These are phyloP conservation scores for Alternaria dauci DNA, from an alignment of 2,329 filamentous ascomycete species.

Conservation along the genomic window DNA sequence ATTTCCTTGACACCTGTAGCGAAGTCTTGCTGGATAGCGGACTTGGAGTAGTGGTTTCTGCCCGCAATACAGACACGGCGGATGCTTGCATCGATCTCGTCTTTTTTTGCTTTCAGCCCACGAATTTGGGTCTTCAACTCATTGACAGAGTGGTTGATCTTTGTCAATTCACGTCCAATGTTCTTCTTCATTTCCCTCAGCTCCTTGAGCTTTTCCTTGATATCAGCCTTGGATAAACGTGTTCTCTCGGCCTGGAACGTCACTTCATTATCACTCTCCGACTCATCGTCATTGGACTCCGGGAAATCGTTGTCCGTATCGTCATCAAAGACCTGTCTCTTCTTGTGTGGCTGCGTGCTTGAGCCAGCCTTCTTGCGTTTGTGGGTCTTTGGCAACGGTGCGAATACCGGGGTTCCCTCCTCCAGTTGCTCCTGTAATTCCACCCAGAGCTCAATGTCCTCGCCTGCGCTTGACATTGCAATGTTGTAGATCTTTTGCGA, in stretches of 20 bases:
- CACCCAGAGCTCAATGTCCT: slow-evolving; percentile 59
- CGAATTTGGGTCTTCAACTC: slow-evolving; percentile 40
- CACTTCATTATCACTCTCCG: slow-evolving; percentile 33
- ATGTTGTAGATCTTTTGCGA: slow-evolving; percentile 47
- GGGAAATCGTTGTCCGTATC: slow-evolving; percentile 5
- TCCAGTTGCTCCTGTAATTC: slow-evolving; percentile 49
- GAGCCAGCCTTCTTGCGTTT: slow-evolving; percentile 54
- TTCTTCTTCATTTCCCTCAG: slow-evolving; percentile 56
- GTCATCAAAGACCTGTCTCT: neutral
- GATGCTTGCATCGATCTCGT: slow-evolving; percentile 46
- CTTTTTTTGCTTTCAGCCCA: slow-evolving; percentile 40
- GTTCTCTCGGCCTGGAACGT: slow-evolving; percentile 30
- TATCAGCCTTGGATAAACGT: slow-evolving; percentile 53
- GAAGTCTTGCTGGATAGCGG: slow-evolving; percentile 66
- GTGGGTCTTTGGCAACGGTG: slow-evolving; percentile 35
- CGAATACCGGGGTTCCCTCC: slow-evolving; percentile 55
- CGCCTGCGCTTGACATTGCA: slow-evolving; percentile 49
- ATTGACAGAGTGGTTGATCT: slow-evolving; percentile 43
- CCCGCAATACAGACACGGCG: slow-evolving; percentile 60
- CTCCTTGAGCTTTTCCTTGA: slow-evolving; percentile 56
- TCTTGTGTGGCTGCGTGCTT: slow-evolving; percentile 4
- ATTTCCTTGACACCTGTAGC: slow-evolving; percentile 67
- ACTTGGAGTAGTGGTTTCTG: slow-evolving; percentile 65
- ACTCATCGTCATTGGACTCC: slow-evolving; percentile 32
- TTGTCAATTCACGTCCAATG: slow-evolving; percentile 42